Percentiles rank a stretch among this genome's conserved stretches.
phyloP scores from a whole-genome alignment of 1,284 basidiomycete genomes.

The Lentinus polychrous region DNA sequence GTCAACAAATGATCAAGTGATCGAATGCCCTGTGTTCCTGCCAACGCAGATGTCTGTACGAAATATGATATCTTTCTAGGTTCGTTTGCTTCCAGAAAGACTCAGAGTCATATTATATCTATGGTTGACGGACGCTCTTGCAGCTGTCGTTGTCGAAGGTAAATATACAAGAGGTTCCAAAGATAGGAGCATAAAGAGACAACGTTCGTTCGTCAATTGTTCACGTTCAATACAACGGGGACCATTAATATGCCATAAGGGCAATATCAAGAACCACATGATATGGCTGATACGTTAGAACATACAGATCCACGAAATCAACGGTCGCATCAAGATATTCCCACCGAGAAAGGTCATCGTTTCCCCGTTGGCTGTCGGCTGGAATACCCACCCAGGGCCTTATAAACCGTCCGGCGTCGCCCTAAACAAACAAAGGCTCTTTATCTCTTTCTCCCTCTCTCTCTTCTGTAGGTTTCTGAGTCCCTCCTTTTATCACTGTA shows the following conservation, averaged over 20 bases:
- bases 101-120: no score
- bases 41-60: neutral
- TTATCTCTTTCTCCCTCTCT: constrained; percentile 12
- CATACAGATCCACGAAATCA: neutral
- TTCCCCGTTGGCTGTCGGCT: neutral
- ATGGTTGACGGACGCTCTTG: no score
- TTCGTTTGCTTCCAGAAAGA: no score
- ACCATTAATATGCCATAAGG: neutral
- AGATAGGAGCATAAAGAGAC: neutral
- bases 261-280: neutral
- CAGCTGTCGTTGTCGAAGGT: no score
- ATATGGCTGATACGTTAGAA: neutral
- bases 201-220: neutral
- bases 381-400: neutral
- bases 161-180: no score
- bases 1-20: no score
- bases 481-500: constrained; percentile 20
- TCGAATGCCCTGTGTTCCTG: neutral
- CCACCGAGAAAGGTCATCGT: neutral
- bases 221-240: neutral
- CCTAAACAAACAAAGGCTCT: constrained; percentile 12
- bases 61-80: no score
- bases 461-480: constrained; percentile 11
- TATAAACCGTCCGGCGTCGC: neutral
- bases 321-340: neutral